Percentiles rank a stretch among this genome's conserved stretches.
phyloP scores from a whole-genome alignment of 495 filamentous ascomycete genomes.

The Pyronema omphalodes region DNA sequence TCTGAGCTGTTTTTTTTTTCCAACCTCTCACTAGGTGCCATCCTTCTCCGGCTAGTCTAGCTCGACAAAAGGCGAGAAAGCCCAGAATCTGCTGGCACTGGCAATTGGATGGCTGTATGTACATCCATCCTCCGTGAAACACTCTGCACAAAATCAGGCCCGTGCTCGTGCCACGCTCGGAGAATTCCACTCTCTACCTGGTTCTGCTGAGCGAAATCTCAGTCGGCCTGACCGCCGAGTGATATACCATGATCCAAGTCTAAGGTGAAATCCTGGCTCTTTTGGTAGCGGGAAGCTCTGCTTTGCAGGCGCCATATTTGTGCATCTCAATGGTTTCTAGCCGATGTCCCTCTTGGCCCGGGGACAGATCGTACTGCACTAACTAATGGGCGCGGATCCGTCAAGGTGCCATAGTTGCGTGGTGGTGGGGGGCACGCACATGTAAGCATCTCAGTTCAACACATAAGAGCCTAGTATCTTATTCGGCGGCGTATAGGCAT shows the following conservation, averaged over 20 bases:
- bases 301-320: neutral
- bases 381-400: neutral
- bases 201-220: neutral
- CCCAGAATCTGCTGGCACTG: neutral
- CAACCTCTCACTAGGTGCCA: neutral
- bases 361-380: neutral
- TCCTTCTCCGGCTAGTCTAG: neutral
- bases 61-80: neutral
- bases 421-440: neutral
- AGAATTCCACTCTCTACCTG: neutral
- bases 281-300: neutral
- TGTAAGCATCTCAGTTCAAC: neutral
- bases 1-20: neutral
- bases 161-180: no score
- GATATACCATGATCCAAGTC: neutral
- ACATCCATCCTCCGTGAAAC: no score
- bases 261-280: neutral
- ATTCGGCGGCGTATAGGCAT: neutral
- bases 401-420: neutral
- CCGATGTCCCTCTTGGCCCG: neutral
- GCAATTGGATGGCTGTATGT: no score
- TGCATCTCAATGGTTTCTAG: neutral
- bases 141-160: no score
- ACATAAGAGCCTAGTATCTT: neutral
- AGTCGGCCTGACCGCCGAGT: neutral